Base-by-base conservation (phyloP, 345 rosid species). In the Noccaea caerulescens region DNA sequence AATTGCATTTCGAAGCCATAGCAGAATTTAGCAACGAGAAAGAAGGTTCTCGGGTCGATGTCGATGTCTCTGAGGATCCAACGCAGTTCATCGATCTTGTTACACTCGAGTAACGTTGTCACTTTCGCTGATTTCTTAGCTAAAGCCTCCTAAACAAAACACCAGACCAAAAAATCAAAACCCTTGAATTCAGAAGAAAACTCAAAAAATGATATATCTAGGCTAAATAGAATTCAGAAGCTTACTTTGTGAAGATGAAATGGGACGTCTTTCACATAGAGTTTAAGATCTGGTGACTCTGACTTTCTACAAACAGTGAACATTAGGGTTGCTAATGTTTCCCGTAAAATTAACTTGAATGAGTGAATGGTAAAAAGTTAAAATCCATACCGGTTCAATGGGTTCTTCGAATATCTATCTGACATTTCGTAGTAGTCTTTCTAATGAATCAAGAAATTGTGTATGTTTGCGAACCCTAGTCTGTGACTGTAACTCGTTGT, bases 1-100 rank as follows among this genome's bases (percentile, higher is more conserved):
- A 93, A 64, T 2, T 69, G 72, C 2, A 75, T 66, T 45, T 84
- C 80, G 39, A 11, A 84, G 49, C 96, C 97, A 11, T 81, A 81
- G 78, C 92, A 93, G 85, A 93, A 93, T 71, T 86, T 84, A 42
- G 81, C 84, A 39, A 90, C 84, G 23, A 86, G 81, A 73, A 83
- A 79, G 23, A 90, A 78, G 14, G 81, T 83, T 72, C 72, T 76
- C 0, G 85, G 59, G 66, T 86, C 86, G 50, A 83, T 81, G 8
- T 88, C 84, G 32, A 87, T 71, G 55, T 86, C 84, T 18, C 9
- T 79, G 11, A 90, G 79, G 55, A 85, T 78, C 73, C 37, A 47
- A 10, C 69, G 65, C 14, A 84, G 72, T 46, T 76, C 79, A 42
- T 80, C 71, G 11, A 45, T 42, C 5, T 77, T 67, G 45, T 81